phyloP scores from a whole-genome alignment of 2,329 filamentous ascomycete species.

The Apiospora sp. region DNA sequence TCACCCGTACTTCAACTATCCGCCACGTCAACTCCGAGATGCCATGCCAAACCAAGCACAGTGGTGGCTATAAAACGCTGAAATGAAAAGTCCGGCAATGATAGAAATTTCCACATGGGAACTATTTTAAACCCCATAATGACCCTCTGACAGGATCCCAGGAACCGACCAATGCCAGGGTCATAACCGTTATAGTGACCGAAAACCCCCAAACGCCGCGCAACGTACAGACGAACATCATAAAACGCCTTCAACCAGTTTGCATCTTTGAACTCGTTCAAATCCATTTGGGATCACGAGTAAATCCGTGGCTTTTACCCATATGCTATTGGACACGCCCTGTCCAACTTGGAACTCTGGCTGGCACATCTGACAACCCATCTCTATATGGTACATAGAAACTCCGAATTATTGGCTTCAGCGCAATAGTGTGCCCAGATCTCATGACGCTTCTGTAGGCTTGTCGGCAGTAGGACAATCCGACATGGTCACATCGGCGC shows the following conservation, averaged over 20 bases:
- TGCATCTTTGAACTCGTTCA: neutral
- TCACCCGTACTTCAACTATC: neutral
- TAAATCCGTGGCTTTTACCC: conserved; percentile 13
- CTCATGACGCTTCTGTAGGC: conserved; percentile 32
- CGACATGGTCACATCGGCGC: conserved; percentile 44
- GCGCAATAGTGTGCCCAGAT: conserved; percentile 23
- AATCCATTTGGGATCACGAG: conserved; percentile 10
- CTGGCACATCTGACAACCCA: conserved; percentile 26
- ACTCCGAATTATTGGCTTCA: conserved; percentile 23
- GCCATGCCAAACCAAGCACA: conserved; percentile 1
- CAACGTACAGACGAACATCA: conserved; percentile 13
- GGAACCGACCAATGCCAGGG: conserved; percentile 5
- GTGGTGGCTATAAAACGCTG: conserved; percentile 6
- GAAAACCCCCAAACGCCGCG: conserved; percentile 20
- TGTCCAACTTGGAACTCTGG: conserved; percentile 3
- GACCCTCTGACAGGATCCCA: conserved; percentile 7
- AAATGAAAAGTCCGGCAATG: conserved; percentile 4
- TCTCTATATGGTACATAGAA: conserved; percentile 48
- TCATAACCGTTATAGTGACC: conserved; percentile 20
- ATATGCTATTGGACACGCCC: conserved; percentile 5
- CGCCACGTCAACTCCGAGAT: neutral
- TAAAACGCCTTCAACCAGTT: conserved; percentile 16
- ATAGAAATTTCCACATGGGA: conserved; percentile 12
- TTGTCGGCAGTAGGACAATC: conserved; percentile 46
- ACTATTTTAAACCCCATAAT: conserved; percentile 5